Conservation (phyloP, 352 stramenopile species). For the Globisporangium radiosum region DNA sequence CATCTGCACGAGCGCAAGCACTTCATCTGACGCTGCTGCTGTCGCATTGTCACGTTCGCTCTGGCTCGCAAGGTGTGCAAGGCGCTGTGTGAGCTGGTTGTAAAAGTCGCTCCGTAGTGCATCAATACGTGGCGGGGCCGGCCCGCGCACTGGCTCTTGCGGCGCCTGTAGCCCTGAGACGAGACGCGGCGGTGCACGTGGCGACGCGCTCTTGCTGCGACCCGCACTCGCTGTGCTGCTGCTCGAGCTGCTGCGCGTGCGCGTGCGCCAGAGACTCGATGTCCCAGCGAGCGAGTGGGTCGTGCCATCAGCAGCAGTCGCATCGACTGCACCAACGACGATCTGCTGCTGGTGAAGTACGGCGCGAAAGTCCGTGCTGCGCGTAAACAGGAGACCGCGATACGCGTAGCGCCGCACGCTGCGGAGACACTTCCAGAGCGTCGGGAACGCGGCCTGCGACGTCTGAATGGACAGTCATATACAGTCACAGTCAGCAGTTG, state of each 20-base stretch:
- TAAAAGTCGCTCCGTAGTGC: constrained; percentile 61
- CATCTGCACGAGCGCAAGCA: constrained; percentile 40
- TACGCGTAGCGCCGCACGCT: constrained; percentile 76
- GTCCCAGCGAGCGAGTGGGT: constrained; percentile 21
- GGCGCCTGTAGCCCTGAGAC: constrained; percentile 41
- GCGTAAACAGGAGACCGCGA: constrained; percentile 68
- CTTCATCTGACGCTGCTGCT: constrained; percentile 16
- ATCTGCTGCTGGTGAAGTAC: constrained; percentile 9
- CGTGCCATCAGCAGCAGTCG: constrained; percentile 16
- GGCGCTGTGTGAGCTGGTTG: constrained; percentile 35
- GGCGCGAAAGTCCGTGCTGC: constrained; percentile 58
- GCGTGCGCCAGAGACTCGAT: constrained; percentile 37
- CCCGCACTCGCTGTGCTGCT: constrained; percentile 22
- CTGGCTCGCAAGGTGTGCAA: constrained; percentile 23
- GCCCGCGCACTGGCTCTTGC: constrained; percentile 61
- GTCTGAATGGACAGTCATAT: constrained; percentile 18
- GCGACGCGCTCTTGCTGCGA: constrained; percentile 29
- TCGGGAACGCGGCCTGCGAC: constrained; percentile 52
- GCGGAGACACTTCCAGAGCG: constrained; percentile 67
- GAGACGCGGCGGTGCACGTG: constrained; percentile 21
- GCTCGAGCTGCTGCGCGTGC: constrained; percentile 37
- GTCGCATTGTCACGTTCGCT: constrained; percentile 12
- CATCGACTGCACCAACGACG: too few relatives aligned
- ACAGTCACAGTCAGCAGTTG: background rate
- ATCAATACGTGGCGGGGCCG: constrained; percentile 49